These are phyloP conservation scores for Gaertneriomyces semiglobifer DNA, from an alignment of 192 early-diverging fungal species.

Conservation along the genomic window DNA sequence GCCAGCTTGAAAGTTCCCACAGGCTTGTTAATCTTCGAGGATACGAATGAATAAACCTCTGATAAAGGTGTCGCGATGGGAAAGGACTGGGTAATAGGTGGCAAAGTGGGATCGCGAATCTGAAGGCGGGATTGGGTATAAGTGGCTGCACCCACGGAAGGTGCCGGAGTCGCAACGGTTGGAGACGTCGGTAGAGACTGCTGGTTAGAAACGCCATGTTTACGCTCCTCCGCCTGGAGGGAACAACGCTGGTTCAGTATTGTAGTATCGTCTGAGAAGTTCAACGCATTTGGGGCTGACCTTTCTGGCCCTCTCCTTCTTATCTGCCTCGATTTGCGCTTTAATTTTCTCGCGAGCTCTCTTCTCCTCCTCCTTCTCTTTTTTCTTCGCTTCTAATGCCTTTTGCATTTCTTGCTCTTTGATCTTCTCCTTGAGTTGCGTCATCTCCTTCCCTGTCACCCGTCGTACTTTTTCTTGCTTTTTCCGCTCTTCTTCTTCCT, in stretches of 20 bases:
- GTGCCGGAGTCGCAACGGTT: slow-evolving; percentile 3
- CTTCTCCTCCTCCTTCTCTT: slow-evolving; percentile 76
- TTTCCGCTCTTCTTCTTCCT: slow-evolving; percentile 67
- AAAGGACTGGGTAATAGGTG: slow-evolving; percentile 64
- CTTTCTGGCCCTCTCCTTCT: slow-evolving; percentile 63
- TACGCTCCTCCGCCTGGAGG: slow-evolving; percentile 33
- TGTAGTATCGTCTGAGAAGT: neutral
- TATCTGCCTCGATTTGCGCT: slow-evolving; percentile 77
- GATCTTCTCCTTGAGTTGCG: slow-evolving; percentile 61
- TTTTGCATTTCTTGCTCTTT: slow-evolving; percentile 75
- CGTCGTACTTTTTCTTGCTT: slow-evolving; percentile 65
- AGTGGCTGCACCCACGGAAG: neutral
- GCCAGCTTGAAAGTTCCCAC: slow-evolving; percentile 57
- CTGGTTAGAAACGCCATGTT: slow-evolving; percentile 9
- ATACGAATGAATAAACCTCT: slow-evolving; percentile 59
- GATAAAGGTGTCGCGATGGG: slow-evolving; percentile 54
- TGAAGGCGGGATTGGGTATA: slow-evolving; percentile 21
- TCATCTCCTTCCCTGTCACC: slow-evolving; percentile 70
- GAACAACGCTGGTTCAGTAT: neutral
- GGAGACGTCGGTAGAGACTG: slow-evolving; percentile 1
- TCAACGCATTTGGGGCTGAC: slow-evolving; percentile 33
- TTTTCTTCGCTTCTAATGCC: slow-evolving; percentile 60
- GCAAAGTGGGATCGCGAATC: slow-evolving; percentile 57
- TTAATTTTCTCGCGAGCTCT: slow-evolving; percentile 72
- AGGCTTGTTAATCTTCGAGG: slow-evolving; percentile 30